These are phyloP conservation scores for Taphrina communis DNA, from an alignment of 1,139 yeast species.

Conservation along the genomic window DNA sequence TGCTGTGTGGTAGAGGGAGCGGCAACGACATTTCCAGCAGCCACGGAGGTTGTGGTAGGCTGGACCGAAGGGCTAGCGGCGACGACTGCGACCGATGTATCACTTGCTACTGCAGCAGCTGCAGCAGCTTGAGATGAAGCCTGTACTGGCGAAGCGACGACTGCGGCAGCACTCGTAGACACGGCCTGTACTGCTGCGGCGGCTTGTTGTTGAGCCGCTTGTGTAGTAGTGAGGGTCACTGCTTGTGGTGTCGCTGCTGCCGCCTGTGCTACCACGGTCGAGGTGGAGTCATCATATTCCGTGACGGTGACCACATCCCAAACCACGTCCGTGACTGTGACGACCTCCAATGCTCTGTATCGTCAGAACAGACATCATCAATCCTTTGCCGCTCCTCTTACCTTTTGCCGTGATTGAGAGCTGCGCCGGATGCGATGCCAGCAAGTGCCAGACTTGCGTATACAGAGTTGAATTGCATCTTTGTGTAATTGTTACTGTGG, in stretches of 20 bases:
- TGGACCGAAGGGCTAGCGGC: slow-evolving; percentile 4
- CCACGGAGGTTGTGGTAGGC: slow-evolving; percentile 26
- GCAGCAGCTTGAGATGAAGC: slow-evolving; percentile 42
- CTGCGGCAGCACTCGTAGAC: slow-evolving; percentile 45
- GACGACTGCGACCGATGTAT: slow-evolving; percentile 41
- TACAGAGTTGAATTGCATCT: slow-evolving; percentile 13
- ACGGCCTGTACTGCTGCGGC: slow-evolving; percentile 42
- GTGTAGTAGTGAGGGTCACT: slow-evolving; percentile 34
- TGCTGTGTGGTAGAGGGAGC: slow-evolving; percentile 42
- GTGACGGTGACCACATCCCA: slow-evolving; percentile 40
- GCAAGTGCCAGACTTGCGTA: slow-evolving; percentile 21
- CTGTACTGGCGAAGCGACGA: slow-evolving; percentile 12
- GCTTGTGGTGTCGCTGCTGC: slow-evolving; percentile 14
- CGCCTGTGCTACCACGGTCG: slow-evolving; percentile 10
- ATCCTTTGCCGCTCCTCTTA: background rate
- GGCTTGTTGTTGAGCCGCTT: slow-evolving; percentile 41
- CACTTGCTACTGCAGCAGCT: slow-evolving; percentile 41
- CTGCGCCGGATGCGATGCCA: slow-evolving; percentile 11
- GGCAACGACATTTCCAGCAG: slow-evolving; percentile 23
- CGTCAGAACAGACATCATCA: background rate
- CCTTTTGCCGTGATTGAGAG: slow-evolving; percentile 1
- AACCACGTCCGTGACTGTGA: slow-evolving; percentile 36
- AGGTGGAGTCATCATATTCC: slow-evolving; percentile 23
- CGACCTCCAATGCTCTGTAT: slow-evolving; percentile 24
- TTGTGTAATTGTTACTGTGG: background rate